Percentiles rank a stretch among this genome's conserved stretches.
Evolutionary conservation across 2,329 filamentous ascomycete species (phyloP).

Genomic region (Fusarium caatingaense): DNA sequence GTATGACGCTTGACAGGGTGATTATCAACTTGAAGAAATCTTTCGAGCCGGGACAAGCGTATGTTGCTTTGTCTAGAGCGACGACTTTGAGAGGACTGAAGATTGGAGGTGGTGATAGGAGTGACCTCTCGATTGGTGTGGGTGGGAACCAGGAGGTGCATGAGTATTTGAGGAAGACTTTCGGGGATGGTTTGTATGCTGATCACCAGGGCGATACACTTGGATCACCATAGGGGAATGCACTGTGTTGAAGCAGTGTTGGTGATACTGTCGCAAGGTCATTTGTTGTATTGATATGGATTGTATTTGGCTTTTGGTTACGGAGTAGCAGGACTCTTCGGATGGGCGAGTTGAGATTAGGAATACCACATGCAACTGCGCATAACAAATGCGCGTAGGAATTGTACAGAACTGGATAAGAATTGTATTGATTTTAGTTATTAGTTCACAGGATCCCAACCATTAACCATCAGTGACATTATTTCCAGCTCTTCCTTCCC

Average conservation of each 20-base stretch:
- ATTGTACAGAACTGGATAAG: not conserved
- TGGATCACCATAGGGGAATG: too few species aligned
- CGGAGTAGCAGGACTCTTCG: not conserved
- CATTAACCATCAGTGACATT: not conserved
- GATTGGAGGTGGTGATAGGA: conserved; percentile 8
- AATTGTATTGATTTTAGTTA: too few species aligned
- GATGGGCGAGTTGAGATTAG: not conserved
- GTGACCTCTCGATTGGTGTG: not conserved
- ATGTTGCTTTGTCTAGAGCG: not conserved
- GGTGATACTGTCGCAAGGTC: too few species aligned
- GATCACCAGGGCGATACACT: not conserved
- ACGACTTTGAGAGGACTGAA: conserved; percentile 4
- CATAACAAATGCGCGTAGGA: not conserved
- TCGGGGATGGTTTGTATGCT: not conserved
- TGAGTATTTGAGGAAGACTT: conserved; percentile 12
- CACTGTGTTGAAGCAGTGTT: not conserved
- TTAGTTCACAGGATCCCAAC: too few species aligned
- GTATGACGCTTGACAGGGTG: conserved; percentile 67
- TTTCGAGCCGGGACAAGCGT: not conserved
- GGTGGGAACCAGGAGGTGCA: conserved; percentile 15
- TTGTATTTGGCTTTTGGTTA: not conserved
- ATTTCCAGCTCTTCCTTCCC: accelerated
- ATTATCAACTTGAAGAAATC: not conserved
- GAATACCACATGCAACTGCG: not conserved
- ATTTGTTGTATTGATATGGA: not conserved